Conservation (phyloP, 495 filamentous ascomycete genomes). For the Aspergillus carlsbadensis region DNA sequence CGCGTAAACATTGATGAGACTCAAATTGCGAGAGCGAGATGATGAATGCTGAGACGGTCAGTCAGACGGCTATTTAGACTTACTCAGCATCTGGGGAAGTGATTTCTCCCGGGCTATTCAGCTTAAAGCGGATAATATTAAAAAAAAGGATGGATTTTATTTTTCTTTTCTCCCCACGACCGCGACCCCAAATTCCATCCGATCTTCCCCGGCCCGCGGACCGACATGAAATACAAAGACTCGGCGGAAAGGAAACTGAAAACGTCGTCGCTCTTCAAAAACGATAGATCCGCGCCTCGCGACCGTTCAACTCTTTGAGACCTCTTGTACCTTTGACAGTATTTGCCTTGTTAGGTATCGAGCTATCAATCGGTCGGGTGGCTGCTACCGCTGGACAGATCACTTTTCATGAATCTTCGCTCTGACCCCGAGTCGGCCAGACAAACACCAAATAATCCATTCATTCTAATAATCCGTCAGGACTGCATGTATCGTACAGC, state of each 20-base stretch:
- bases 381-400: background rate
- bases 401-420: no score
- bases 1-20: background rate
- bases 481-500: conserved; percentile 21
- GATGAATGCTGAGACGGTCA: background rate
- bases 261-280: conserved; percentile 11
- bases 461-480: conserved; percentile 1
- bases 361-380: background rate
- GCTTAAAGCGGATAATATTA: conserved; percentile 3
- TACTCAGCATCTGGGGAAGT: conserved; percentile 1
- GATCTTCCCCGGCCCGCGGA: conserved; percentile 28
- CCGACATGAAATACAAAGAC: conserved; percentile 14
- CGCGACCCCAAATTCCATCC: conserved; percentile 21
- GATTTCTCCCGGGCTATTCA: background rate
- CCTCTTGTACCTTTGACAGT: background rate
- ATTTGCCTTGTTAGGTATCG: background rate
- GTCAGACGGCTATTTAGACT: background rate
- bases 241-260: conserved; percentile 13
- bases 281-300: conserved; percentile 22
- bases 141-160: no score
- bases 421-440: background rate
- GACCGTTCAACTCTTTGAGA: conserved; percentile 1
- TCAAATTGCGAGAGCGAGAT: background rate
- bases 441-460: background rate
- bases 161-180: conserved; percentile 14